Evolutionary conservation across 176 grass and related monocot species (phyloP).

Genomic region (Hyparrhenia diplandra): DNA sequence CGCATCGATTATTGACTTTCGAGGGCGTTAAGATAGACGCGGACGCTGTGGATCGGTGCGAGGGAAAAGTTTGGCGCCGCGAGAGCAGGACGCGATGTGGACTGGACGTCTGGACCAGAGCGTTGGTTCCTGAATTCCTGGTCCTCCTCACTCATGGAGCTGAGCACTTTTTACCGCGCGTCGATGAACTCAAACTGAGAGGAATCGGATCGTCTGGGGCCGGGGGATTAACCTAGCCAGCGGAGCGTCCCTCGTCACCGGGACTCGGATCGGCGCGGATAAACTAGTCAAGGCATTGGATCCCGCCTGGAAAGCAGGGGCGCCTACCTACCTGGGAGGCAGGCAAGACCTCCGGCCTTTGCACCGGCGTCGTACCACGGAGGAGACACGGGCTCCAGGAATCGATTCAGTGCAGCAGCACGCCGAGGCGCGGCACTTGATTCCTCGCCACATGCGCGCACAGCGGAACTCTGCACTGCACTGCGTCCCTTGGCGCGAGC

Average conservation of each 20-base stretch:
- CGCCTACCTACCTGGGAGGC: too few relatives aligned
- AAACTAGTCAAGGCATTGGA: slow-evolving; percentile 35
- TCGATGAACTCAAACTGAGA: neutral
- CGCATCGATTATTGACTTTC: slow-evolving; percentile 29
- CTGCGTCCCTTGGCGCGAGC: neutral
- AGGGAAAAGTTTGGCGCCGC: neutral
- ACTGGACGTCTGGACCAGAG: neutral
- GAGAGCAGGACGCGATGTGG: neutral
- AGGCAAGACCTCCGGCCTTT: slow-evolving; percentile 8
- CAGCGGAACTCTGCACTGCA: neutral
- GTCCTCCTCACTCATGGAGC: too few relatives aligned
- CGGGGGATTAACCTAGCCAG: too few relatives aligned
- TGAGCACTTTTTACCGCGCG: neutral
- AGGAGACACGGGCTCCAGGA: slow-evolving; percentile 22
- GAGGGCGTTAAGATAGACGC: neutral
- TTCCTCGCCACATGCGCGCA: slow-evolving; percentile 21
- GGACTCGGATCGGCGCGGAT: too few relatives aligned
- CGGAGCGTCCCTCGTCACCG: too few relatives aligned
- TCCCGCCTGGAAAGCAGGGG: slow-evolving; percentile 23
- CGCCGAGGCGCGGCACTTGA: slow-evolving; percentile 17
- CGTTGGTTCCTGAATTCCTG: neutral
- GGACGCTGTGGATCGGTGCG: too few relatives aligned
- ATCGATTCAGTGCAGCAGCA: slow-evolving; percentile 19
- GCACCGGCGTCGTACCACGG: slow-evolving; percentile 28
- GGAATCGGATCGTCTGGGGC: too few relatives aligned